Evolutionary conservation across 192 early-diverging fungal species (phyloP), one percentile per base, ranked within the genome.

Genomic region (Nowakowskiella sp.): DNA sequence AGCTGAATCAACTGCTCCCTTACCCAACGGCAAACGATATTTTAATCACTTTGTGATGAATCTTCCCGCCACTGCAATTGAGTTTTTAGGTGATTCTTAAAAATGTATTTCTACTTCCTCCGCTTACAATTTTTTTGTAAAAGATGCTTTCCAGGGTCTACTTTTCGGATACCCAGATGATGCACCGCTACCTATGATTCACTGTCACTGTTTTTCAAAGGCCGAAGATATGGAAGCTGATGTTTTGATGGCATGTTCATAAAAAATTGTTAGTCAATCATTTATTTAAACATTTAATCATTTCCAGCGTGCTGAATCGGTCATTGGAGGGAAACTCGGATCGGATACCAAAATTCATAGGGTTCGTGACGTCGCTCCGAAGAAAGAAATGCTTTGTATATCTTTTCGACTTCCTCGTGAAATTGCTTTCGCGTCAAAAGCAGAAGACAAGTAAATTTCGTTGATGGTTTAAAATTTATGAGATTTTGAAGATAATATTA

Each of bases 11-110:
- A n/a, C n/a, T n/a, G n/a, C n/a, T n/a, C n/a, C n/a, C n/a, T 16
- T 42, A 29, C 9, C 42, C 33, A 27, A 45, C 25, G 49, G 44
- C 1, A 76, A 75, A 64, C 67, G 62, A 34, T 84, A 81, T 6
- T 95, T 96, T 56, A 74, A 93, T 44, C 97, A 99, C 60, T 96
- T 92, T 59, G 86, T 99, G 0, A 97, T 99, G 94, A 99, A 99
- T 64, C 73, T 99, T 22, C 97, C 97, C 0, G 97, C 86, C 2
- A 92, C 89, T 5, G 94, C 93, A 2, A 81, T 97, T 32, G 94
- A 95, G 62, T 99, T 99, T 55, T 63, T 99, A 30, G 88, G 84
- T 87, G 69, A 16, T 1, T 60, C 21, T 33, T 31, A 16, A n/a
- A 13, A 8, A 29, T 53, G 36, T 47, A 16, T 47, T 24, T 23